phyloP scores from a whole-genome alignment of 2,329 filamentous ascomycete species.

The Fusarium camptoceras region DNA sequence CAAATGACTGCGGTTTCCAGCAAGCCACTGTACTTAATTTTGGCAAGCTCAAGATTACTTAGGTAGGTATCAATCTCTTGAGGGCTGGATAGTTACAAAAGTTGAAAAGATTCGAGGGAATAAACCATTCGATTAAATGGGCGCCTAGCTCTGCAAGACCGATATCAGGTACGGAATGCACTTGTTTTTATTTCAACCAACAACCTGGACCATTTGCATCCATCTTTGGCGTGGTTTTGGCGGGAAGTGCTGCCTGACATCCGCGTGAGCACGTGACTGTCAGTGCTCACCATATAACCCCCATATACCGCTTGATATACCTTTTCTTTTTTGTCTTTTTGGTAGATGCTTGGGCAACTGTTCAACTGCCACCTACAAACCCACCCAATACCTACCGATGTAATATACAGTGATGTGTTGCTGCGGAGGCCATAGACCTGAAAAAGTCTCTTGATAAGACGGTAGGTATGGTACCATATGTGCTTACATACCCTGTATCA shows the following conservation, averaged over 20 bases:
- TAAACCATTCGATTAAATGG: not conserved
- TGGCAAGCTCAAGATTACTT: not conserved
- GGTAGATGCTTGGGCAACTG: not conserved
- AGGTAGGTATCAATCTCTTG: not conserved
- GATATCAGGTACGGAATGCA: not conserved
- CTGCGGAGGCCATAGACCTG: too few species aligned
- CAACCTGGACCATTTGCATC: not conserved
- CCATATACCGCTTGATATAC: not conserved
- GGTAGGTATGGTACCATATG: too few species aligned
- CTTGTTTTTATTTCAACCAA: not conserved
- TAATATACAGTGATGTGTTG: too few species aligned
- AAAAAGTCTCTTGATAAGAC: too few species aligned
- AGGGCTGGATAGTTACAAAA: not conserved
- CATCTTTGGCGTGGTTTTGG: not conserved
- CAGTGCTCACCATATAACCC: not conserved
- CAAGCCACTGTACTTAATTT: not conserved
- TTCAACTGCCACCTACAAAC: not conserved
- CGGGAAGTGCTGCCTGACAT: not conserved
- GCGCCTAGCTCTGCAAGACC: not conserved
- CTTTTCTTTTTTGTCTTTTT: not conserved
- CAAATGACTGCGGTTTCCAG: not conserved
- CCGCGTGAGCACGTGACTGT: not conserved
- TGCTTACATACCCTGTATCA: not conserved
- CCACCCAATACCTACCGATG: too few species aligned
- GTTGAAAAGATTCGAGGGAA: not conserved